Conservation (phyloP, 2,329 filamentous ascomycete genomes). For the Pseudocercospora musae region DNA sequence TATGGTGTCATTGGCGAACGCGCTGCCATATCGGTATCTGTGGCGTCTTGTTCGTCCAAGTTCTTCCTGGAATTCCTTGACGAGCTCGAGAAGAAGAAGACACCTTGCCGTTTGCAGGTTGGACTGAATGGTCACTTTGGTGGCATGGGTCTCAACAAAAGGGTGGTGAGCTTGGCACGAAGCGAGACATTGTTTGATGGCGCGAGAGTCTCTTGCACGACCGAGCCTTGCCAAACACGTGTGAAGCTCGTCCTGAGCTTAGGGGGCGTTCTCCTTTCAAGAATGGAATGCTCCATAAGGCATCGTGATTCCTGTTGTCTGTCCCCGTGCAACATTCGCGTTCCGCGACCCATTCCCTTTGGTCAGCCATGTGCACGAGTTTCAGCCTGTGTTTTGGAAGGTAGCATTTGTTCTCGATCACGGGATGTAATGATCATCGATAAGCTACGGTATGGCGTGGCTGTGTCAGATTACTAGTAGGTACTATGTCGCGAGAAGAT, state of each 20-base stretch:
- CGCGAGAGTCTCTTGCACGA: not conserved
- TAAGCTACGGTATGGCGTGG: no score
- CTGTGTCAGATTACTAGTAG: not conserved
- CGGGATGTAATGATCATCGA: no score
- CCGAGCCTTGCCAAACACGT: not conserved
- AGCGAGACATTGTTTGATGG: not conserved
- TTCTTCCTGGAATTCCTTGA: not conserved
- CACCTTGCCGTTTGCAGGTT: not conserved
- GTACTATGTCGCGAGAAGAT: not conserved
- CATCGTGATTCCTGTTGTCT: not conserved
- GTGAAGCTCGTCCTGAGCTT: not conserved
- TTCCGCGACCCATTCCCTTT: not conserved
- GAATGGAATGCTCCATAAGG: not conserved
- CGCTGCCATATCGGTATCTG: not conserved
- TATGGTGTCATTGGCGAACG: not conserved
- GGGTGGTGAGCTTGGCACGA: not conserved
- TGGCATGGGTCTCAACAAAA: not conserved
- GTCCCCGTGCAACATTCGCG: not conserved
- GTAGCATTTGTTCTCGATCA: not conserved
- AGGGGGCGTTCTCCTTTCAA: not conserved
- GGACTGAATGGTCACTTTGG: not conserved
- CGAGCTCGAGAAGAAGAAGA: not conserved
- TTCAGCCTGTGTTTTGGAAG: constrained; percentile 10
- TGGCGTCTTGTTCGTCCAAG: not conserved
- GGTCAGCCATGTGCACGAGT: constrained; percentile 8